phyloP scores from a whole-genome alignment of 2,329 filamentous ascomycete genomes.

The Fusarium sp. region DNA sequence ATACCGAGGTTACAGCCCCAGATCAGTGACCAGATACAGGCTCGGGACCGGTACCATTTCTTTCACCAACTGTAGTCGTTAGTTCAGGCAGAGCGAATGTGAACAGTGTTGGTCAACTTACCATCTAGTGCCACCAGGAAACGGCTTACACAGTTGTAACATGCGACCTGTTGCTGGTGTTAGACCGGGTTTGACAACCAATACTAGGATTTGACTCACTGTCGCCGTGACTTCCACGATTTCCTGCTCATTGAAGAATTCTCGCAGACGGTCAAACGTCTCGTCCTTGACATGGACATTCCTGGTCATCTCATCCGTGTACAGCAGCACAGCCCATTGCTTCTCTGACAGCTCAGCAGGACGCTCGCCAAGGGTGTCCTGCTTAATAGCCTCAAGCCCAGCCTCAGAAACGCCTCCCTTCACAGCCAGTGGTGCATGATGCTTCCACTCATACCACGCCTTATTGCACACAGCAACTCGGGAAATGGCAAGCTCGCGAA shows the following conservation, averaged over 20 bases:
- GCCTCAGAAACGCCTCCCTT: conserved; percentile 66
- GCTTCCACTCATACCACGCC: conserved; percentile 87
- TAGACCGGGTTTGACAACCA: conserved; percentile 18
- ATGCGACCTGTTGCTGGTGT: conserved; percentile 63
- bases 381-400: conserved; percentile 60
- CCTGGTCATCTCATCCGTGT: conserved; percentile 86
- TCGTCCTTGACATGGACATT: conserved; percentile 75
- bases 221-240: conserved; percentile 85
- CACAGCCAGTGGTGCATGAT: conserved; percentile 77
- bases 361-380: conserved; percentile 45
- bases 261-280: conserved; percentile 73
- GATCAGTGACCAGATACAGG: conserved; percentile 52
- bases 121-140: conserved; percentile 86
- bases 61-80: conserved; percentile 64
- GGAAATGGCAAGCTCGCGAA: conserved; percentile 83
- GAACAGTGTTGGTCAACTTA: conserved; percentile 52
- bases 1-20: conserved; percentile 3
- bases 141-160: conserved; percentile 87
- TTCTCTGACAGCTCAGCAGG: conserved; percentile 61
- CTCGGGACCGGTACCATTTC: conserved; percentile 64
- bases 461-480: conserved; percentile 82
- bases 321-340: conserved; percentile 76
- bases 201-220: conserved; percentile 53
- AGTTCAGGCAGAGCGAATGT: conserved; percentile 38
- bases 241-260: conserved; percentile 73